Base-by-base conservation (phyloP, 2,329 filamentous ascomycete species). In the Emergomyces orientalis region DNA sequence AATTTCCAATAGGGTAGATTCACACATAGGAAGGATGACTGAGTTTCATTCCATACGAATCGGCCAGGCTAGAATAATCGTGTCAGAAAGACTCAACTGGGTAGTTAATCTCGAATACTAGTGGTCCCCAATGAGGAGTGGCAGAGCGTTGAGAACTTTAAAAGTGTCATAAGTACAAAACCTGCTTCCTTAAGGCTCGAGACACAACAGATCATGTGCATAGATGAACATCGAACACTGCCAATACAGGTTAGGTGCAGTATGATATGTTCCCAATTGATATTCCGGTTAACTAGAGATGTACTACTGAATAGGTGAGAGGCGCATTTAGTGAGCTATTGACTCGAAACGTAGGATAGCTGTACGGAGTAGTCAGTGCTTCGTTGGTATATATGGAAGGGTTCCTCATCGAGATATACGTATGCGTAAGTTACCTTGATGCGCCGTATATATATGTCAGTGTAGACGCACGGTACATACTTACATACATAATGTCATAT, bases 121-220 rank as follows among this genome's bases (percentile, higher is more conserved):
- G 51, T 32, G 27, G 30, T 34, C 14, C 25, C 27, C 27, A 52
- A 32, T 52, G 49, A 17, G 47, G 51, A 54, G 27, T 34, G 2
- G 30, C 51, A 34, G 30, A 54, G 51, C 51, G 30, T 54, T 54
- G 51, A 54, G 17, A 54, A 54, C 51, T 54, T 34, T 34, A 54
- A 54, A 54, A 9, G 51, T 34, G 17, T 32, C 27, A 11, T 22
- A 30, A 34, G 8, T n/a, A 34, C 19, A 34, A 54, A 54, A 34
- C 51, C 30, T 34, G 51, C 22, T 51, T 27, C n/a, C n/a, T 54
- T n/a, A 54, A 19, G 30, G 8, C 17, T 52, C 30, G 34, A 34
- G 27, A 54, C 51, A 7, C 9, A 13, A 17, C 4, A 54, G 51
- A 54, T 34, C 14, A 51, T 51, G 45, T 51, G 47, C 25, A n/a